phyloP scores from a whole-genome alignment of 148 eudicot genomes.

The Dysphania ambrosioides region DNA sequence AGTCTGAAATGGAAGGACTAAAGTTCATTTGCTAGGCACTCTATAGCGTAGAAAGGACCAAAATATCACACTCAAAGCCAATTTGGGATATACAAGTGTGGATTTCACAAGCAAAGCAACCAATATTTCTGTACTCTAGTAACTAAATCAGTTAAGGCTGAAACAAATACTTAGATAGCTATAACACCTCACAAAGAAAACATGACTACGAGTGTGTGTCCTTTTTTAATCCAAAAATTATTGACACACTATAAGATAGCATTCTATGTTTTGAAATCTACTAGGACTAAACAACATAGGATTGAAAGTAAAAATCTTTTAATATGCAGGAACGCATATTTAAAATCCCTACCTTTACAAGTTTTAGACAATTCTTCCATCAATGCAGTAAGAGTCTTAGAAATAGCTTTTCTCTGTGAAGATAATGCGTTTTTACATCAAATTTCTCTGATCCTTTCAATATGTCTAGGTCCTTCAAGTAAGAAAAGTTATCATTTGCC shows the following conservation, averaged over 20 bases:
- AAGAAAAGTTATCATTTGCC: slow-evolving; percentile 37
- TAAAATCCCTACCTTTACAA: slow-evolving; percentile 36
- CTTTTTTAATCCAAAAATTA: too few species aligned
- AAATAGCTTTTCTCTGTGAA: slow-evolving; percentile 34
- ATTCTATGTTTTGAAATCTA: too few species aligned
- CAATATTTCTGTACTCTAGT: too few species aligned
- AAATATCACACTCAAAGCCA: neutral
- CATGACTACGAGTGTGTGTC: too few species aligned
- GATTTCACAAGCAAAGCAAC: neutral
- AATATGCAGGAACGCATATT: neutral
- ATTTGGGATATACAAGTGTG: neutral
- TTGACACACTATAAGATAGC: too few species aligned
- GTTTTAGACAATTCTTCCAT: slow-evolving; percentile 25
- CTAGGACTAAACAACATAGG: neutral
- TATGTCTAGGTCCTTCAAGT: slow-evolving; percentile 32
- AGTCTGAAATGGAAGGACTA: neutral
- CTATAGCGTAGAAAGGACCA: neutral
- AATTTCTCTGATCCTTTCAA: slow-evolving; percentile 35
- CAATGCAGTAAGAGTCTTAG: slow-evolving; percentile 36
- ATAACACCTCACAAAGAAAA: too few species aligned
- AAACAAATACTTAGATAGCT: too few species aligned
- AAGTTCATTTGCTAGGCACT: neutral
- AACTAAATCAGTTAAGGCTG: too few species aligned
- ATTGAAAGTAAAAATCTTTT: neutral
- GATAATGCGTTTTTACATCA: slow-evolving; percentile 32